Conservation (phyloP, 768 basidiomycete species). For the Naganishia onofrii region DNA sequence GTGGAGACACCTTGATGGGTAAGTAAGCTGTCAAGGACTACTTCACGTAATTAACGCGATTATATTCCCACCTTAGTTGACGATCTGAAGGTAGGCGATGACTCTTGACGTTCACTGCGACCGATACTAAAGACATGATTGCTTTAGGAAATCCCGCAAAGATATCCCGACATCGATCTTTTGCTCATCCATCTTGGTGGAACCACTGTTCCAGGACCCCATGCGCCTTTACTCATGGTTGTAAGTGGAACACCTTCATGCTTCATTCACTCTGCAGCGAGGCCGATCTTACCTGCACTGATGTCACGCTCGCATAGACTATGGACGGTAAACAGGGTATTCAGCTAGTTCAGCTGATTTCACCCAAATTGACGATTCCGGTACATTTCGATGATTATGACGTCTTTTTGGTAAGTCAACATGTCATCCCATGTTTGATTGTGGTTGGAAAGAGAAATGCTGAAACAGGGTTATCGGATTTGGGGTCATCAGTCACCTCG, state of each 20-base stretch:
- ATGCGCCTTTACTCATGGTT: slow-evolving; percentile 42
- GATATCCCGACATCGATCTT: slow-evolving; percentile 50
- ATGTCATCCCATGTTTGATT: background rate
- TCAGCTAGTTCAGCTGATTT: slow-evolving; percentile 48
- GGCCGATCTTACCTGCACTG: background rate
- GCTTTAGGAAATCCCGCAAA: slow-evolving; percentile 45
- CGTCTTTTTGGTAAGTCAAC: slow-evolving; percentile 39
- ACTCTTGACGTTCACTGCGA: background rate
- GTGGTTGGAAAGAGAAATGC: no score
- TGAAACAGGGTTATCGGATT: background rate
- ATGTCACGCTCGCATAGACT: slow-evolving; percentile 32
- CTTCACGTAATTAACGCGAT: background rate
- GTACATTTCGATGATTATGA: slow-evolving; percentile 50
- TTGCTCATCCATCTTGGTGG: slow-evolving; percentile 51
- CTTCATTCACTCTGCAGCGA: background rate
- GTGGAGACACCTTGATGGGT: slow-evolving; percentile 50
- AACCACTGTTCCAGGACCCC: slow-evolving; percentile 49
- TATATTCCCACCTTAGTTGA: slow-evolving; percentile 34
- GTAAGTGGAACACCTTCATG: background rate
- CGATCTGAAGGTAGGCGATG: slow-evolving; percentile 41
- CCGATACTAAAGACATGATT: background rate
- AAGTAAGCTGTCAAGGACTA: background rate
- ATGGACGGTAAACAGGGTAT: slow-evolving; percentile 52
- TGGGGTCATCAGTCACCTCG: slow-evolving; percentile 34
- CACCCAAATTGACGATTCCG: slow-evolving; percentile 51